These are phyloP conservation scores for Hirschioporus abietinus DNA, from an alignment of 768 basidiomycete genomes.

Conservation along the genomic window DNA sequence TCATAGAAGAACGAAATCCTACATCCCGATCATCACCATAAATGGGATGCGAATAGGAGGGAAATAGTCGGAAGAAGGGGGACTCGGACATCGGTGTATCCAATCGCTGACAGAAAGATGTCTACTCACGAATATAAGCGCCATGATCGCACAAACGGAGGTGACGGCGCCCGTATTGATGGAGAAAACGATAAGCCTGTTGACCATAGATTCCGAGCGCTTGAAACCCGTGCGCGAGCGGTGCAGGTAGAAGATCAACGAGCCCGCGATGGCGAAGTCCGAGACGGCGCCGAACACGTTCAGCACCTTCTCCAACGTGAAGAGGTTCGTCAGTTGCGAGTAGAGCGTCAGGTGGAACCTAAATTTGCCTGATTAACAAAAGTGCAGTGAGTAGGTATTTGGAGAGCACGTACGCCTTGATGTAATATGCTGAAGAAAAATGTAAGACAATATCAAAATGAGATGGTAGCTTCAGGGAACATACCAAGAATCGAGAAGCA, in stretches of 20 bases:
- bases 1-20: no score
- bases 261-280: slow-evolving; percentile 3
- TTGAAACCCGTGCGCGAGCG: slow-evolving; percentile 1
- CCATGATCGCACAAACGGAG: slow-evolving; percentile 5
- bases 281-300: neutral
- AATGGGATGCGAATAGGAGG: neutral
- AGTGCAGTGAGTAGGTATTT: neutral
- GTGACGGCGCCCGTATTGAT: slow-evolving; percentile 4
- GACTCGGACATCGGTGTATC: no score
- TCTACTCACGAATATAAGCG: slow-evolving; percentile 3
- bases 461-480: neutral
- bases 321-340: neutral
- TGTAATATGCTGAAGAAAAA: neutral
- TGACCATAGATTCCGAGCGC: slow-evolving; percentile 2
- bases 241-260: neutral
- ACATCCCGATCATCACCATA: neutral
- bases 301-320: neutral
- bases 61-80: no score
- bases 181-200: neutral
- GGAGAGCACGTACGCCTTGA: neutral
- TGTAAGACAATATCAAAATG: neutral
- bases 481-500: neutral
- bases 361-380: neutral
- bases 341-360: neutral
- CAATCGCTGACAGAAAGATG: neutral